These are phyloP conservation scores for Aspergillus thermomutatus DNA, from an alignment of 2,329 filamentous ascomycete species.

Conservation along the genomic window DNA sequence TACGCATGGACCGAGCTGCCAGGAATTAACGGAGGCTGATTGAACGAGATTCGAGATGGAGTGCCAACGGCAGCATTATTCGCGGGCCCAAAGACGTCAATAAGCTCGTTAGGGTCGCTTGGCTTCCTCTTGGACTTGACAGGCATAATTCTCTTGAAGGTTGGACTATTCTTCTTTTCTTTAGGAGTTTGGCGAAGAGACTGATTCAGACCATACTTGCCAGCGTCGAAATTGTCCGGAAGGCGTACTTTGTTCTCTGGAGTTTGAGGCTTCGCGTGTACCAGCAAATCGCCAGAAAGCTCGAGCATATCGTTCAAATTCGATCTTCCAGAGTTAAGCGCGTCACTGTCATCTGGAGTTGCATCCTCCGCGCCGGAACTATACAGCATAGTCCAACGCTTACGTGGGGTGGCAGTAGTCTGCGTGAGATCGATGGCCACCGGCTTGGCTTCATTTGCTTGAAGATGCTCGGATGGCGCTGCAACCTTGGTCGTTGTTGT, in stretches of 20 bases:
- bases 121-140: not conserved
- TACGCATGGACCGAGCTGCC: not conserved
- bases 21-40: constrained; percentile 20
- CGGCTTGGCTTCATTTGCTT: not conserved
- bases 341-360: not conserved
- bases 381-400: constrained; percentile 18
- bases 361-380: not conserved
- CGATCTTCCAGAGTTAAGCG: not conserved
- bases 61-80: not conserved
- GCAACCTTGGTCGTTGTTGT: not conserved
- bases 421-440: constrained; percentile 2
- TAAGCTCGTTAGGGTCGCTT: constrained; percentile 4
- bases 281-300: not conserved
- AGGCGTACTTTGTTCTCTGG: constrained; percentile 2
- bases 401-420: constrained; percentile 8
- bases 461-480: not conserved
- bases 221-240: constrained; percentile 12
- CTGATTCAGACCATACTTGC: constrained; percentile 14
- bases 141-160: not conserved
- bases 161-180: not conserved
- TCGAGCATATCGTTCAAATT: not conserved
- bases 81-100: constrained; percentile 11
- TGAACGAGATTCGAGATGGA: constrained; percentile 8
- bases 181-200: not conserved
- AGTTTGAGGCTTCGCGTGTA: not conserved